These are phyloP conservation scores for Diutina neorugosa DNA, from an alignment of 1,139 yeast species.

Conservation along the genomic window DNA sequence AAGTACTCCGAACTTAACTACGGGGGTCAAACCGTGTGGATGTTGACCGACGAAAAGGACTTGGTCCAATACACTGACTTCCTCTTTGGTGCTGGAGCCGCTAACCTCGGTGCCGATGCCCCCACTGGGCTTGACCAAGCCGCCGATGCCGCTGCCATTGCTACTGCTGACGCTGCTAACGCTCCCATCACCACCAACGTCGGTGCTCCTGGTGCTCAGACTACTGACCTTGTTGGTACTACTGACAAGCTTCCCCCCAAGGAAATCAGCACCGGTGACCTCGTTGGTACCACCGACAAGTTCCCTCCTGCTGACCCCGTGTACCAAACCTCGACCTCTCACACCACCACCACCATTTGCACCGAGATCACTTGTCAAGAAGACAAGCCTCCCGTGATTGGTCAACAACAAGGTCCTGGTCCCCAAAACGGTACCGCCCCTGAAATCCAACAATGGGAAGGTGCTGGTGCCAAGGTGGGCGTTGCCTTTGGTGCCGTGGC, in stretches of 20 bases:
- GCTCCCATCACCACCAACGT: not conserved
- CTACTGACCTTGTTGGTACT: not conserved
- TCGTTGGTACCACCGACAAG: not conserved
- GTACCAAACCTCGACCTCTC: not conserved
- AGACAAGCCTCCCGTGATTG: not conserved
- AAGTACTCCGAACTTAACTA: not conserved
- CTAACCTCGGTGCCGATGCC: not conserved
- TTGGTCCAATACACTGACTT: not conserved
- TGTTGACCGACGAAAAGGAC: not conserved
- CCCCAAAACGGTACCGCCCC: not conserved
- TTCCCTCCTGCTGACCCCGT: not conserved
- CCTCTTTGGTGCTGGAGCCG: not conserved
- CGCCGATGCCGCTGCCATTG: not conserved
- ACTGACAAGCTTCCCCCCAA: not conserved
- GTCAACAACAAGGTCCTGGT: not conserved
- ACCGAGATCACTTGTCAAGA: not conserved
- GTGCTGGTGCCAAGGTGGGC: not conserved
- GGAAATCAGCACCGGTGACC: not conserved
- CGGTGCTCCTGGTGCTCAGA: not conserved
- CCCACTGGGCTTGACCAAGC: not conserved
- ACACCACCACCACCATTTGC: not conserved
- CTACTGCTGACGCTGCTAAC: not conserved
- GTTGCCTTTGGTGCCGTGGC: conserved; percentile 1
- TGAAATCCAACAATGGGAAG: not conserved
- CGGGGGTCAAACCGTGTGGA: not conserved